phyloP scores from a whole-genome alignment of 2,329 filamentous ascomycete species.

The Fusarium proliferatum region DNA sequence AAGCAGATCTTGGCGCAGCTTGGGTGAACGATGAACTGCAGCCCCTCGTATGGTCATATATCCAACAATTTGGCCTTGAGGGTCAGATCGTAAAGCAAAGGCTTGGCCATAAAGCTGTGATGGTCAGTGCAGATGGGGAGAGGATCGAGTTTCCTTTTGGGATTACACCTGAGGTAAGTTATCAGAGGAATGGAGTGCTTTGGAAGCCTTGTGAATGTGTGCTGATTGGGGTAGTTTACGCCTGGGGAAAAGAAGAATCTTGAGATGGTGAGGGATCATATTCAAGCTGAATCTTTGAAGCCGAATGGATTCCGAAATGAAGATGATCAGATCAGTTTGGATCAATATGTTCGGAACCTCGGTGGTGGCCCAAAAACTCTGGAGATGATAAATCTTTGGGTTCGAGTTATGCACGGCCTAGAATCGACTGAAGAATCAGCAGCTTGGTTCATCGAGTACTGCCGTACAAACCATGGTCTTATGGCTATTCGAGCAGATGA shows the following conservation, averaged over 20 bases:
- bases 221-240: conserved; percentile 38
- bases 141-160: conserved; percentile 35
- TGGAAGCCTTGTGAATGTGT: not conserved
- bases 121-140: conserved; percentile 53
- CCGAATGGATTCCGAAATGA: conserved; percentile 29
- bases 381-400: conserved; percentile 52
- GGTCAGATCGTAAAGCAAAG: conserved; percentile 56
- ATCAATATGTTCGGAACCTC: conserved; percentile 50
- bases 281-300: conserved; percentile 49
- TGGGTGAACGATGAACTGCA: conserved; percentile 71
- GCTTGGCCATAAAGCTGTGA: conserved; percentile 56
- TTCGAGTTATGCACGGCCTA: conserved; percentile 51
- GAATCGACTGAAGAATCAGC: conserved; percentile 52
- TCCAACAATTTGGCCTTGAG: conserved; percentile 54
- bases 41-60: conserved; percentile 55
- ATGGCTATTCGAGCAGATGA: conserved; percentile 51
- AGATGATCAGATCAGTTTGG: conserved; percentile 49
- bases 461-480: conserved; percentile 49
- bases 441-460: conserved; percentile 54
- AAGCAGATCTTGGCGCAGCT: conserved; percentile 65
- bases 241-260: conserved; percentile 49
- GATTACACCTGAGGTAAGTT: conserved; percentile 36
- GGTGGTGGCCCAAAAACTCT: conserved; percentile 47
- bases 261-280: conserved; percentile 50
- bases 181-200: fast-evolving